Conservation (phyloP, 805 yeast genomes). For the Starmerella cellae region DNA sequence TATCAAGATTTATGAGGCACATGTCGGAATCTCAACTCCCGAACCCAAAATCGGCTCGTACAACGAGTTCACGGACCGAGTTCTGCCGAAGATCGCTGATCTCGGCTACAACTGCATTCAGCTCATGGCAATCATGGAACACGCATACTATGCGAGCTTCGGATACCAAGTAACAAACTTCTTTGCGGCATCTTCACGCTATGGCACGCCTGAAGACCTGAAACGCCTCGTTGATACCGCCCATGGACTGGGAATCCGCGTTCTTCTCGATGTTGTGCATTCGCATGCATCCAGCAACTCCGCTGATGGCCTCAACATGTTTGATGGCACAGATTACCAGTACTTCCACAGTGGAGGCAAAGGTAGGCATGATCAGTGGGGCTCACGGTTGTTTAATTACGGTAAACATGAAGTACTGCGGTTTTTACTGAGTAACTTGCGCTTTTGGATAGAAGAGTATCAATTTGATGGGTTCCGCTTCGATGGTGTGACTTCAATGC, state of each 20-base stretch:
- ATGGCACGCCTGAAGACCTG: constrained; percentile 89
- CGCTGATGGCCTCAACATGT: constrained; percentile 80
- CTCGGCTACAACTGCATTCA: constrained; percentile 89
- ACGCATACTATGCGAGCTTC: constrained; percentile 93
- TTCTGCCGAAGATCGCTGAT: constrained; percentile 71
- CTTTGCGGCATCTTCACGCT: constrained; percentile 80
- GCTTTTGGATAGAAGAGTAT: constrained; percentile 69
- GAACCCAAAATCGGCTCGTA: constrained; percentile 77
- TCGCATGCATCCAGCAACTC: constrained; percentile 94
- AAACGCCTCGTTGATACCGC: constrained; percentile 86
- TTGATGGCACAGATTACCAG: constrained; percentile 92
- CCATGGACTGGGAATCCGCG: constrained; percentile 75
- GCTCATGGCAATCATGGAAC: constrained; percentile 97
- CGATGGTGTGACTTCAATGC: constrained; percentile 93
- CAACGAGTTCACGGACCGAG: constrained; percentile 64
- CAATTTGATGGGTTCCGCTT: constrained; percentile 90
- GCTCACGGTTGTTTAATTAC: constrained; percentile 85
- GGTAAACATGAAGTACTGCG: constrained; percentile 83
- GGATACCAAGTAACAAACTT: constrained; percentile 95
- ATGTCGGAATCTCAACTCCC: constrained; percentile 80
- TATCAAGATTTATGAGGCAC: constrained; percentile 79
- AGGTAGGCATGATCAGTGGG: constrained; percentile 90
- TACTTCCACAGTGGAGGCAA: constrained; percentile 85
- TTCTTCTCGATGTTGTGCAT: constrained; percentile 82
- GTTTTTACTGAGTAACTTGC: constrained; percentile 70